Percentiles rank a stretch among this genome's conserved stretches.
These are phyloP conservation scores for Phanerochaete carnosa DNA, from an alignment of 768 basidiomycete species.

Conservation along the genomic window DNA sequence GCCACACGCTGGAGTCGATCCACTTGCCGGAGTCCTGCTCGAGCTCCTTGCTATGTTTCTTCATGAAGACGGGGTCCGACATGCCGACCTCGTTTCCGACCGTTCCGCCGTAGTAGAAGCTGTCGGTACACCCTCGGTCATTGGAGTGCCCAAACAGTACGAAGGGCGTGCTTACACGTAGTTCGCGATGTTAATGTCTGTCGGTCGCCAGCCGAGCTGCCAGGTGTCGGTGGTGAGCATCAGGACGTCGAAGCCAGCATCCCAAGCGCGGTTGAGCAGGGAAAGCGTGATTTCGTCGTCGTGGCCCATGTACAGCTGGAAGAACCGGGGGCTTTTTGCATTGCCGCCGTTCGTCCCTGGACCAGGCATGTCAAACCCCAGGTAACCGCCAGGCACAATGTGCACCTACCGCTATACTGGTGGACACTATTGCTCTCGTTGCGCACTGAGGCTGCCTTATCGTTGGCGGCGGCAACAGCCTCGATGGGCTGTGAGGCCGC, in stretches of 20 bases:
- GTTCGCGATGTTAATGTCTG: slow-evolving; percentile 48
- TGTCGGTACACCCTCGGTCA: slow-evolving; percentile 8
- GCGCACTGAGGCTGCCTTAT: slow-evolving; percentile 33
- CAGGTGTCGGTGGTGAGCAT: slow-evolving; percentile 50
- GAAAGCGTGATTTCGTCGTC: slow-evolving; percentile 49
- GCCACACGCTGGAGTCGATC: slow-evolving; percentile 47
- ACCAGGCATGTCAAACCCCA: background rate
- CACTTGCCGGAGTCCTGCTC: slow-evolving; percentile 42
- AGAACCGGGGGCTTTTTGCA: slow-evolving; percentile 43
- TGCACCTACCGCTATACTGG: slow-evolving; percentile 24
- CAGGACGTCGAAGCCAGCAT: slow-evolving; percentile 43
- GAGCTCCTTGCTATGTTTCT: slow-evolving; percentile 40
- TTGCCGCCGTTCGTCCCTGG: slow-evolving; percentile 30
- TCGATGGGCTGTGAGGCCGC: slow-evolving; percentile 49
- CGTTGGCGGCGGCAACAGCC: slow-evolving; percentile 47
- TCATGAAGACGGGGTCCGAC: slow-evolving; percentile 49
- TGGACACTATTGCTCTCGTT: slow-evolving; percentile 38
- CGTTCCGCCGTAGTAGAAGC: slow-evolving; percentile 36
- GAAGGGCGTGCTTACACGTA: slow-evolving; percentile 31
- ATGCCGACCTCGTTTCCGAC: slow-evolving; percentile 44
- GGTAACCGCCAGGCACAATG: background rate
- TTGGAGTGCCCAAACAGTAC: background rate
- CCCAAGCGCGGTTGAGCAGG: slow-evolving; percentile 43
- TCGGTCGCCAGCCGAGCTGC: slow-evolving; percentile 48
- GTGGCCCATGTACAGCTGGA: slow-evolving; percentile 54